Base-by-base conservation (phyloP, 495 filamentous ascomycete species). In the Talaromyces wortmannii region DNA sequence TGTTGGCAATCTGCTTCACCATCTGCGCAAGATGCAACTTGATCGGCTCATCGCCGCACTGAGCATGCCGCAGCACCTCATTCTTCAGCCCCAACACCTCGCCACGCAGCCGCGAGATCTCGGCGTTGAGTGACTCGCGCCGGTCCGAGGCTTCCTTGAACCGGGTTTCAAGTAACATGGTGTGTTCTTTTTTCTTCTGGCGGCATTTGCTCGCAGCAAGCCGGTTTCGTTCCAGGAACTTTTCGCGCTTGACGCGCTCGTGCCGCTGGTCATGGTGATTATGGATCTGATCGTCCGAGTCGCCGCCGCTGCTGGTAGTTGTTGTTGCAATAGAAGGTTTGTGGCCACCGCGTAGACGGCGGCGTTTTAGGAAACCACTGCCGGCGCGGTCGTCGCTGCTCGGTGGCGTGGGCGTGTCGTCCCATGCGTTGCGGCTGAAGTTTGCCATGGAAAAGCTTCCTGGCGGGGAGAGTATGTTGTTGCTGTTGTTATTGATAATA, bases 161-260 rank as follows among this genome's bases (percentile, higher is more conserved):
- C n/a, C 58, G 60, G n/a, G 47, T 52, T 56, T 86, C 80, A 5
- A 86, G 65, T 31, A 80, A 73, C 31, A 74, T 65, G 16, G 82
- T 82, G 71, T 78, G 82, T 59, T 81, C 77, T 56, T 89, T 90
- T 67, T 90, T 90, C 76, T 89, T 90, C 60, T 85, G 81, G 1
- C 88, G 78, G 63, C 88, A 91, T 61, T 91, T 91, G 64, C 79
- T 87, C 0, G 88, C 88, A 12, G 88, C 88, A 7, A 89, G 63
- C 11, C 88, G 79, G 64, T 92, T 92, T 16, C 85, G 79, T 61
- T 91, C 85, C 23, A 90, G 75, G 60, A 87, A 84, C 76, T 74
- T 72, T 31, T 68, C 68, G 8, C 72, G 66, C 50, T 73, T 71
- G 3, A 58, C 62, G 13, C 60, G 60, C 7, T 70, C 66, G 6